Percentiles rank a stretch among this genome's conserved stretches.
phyloP scores from a whole-genome alignment of 108 stramenopile species.

The Nitzschia sp. region DNA sequence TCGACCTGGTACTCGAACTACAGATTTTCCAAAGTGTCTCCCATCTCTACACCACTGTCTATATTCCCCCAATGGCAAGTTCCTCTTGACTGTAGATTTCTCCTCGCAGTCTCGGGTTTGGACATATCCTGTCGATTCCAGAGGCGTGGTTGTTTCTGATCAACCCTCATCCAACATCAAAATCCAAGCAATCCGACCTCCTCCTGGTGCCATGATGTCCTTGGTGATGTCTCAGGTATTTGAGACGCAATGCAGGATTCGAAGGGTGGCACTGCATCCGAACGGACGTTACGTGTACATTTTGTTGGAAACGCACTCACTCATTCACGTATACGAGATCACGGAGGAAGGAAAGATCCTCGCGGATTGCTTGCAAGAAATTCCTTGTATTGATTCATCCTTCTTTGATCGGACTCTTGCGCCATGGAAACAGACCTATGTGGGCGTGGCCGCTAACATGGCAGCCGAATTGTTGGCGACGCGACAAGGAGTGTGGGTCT shows the following conservation, averaged over 20 bases:
- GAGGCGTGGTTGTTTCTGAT: constrained; percentile 11
- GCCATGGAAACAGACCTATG: background rate
- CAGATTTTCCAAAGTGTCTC: constrained; percentile 11
- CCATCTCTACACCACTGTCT: constrained; percentile 27
- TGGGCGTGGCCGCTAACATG: background rate
- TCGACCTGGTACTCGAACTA: constrained; percentile 15
- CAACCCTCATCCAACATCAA: constrained; percentile 16
- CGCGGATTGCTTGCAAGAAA: constrained; percentile 28
- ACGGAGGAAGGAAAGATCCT: constrained; percentile 4
- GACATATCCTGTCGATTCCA: constrained; percentile 26
- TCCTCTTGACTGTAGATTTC: constrained; percentile 20
- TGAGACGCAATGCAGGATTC: constrained; percentile 10
- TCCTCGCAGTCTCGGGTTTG: constrained; percentile 26
- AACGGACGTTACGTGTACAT: constrained; percentile 23
- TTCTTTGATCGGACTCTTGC: constrained; percentile 6
- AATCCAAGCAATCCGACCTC: constrained; percentile 1
- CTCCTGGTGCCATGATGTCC: constrained; percentile 2
- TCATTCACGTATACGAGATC: constrained; percentile 32
- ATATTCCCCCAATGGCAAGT: constrained; percentile 22
- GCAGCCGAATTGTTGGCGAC: constrained; percentile 8
- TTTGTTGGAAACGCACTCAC: constrained; percentile 16
- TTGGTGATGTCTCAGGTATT: background rate
- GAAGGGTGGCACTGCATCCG: constrained; percentile 25
- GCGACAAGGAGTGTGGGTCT: constrained; percentile 5
- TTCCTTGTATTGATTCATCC: constrained; percentile 22